Evolutionary conservation across 345 rosid species (phyloP), one percentile per base, ranked within the genome.

Genomic region (Eucalyptus lansdowneana): DNA sequence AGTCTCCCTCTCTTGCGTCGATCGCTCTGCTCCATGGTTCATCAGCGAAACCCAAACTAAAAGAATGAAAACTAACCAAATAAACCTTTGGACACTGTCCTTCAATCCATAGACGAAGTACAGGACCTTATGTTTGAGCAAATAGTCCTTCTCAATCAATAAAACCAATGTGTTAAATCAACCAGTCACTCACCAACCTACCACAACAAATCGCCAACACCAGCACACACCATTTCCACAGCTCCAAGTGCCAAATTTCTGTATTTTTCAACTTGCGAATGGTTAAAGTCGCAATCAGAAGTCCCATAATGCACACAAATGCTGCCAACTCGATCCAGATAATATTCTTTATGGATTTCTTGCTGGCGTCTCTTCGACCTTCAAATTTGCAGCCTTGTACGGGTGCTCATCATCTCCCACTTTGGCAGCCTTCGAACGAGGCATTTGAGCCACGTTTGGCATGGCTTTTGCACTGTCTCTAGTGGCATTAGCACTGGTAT

Each of bases 201-300:
- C 97, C 97, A 87, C 94, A 92, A 88, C 94, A 94, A 49, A 94
- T 91, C 17, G 90, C 95, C 88, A 94, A 60, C 14, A 95, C 88
- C 56, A 94, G 89, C 88, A 93, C 94, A 89, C 93, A 94, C 97
- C 97, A 96, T 93, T 94, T 96, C 97, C 96, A 96, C 86, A 96
- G 87, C 62, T 91, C 90, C 88, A 95, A 89, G 47, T 95, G 91
- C 97, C 95, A 93, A 86, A 95, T 86, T 50, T 58, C 27, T 50
- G 25, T 54, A 50, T 90, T 62, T 80, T 87, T 54, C 90, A 96
- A 60, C 72, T 90, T 91, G 81, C 90, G 50, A 53, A 93, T 53
- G 5, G 92, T 94, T 83, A 94, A 90, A 91, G 94, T 93, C 27
- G 93, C 93, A 86, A 92, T 49, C 49, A 96, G 86, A 87, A 92